phyloP scores from a whole-genome alignment of 2,329 filamentous ascomycete species.

The Proliferodiscus dingleyae region DNA sequence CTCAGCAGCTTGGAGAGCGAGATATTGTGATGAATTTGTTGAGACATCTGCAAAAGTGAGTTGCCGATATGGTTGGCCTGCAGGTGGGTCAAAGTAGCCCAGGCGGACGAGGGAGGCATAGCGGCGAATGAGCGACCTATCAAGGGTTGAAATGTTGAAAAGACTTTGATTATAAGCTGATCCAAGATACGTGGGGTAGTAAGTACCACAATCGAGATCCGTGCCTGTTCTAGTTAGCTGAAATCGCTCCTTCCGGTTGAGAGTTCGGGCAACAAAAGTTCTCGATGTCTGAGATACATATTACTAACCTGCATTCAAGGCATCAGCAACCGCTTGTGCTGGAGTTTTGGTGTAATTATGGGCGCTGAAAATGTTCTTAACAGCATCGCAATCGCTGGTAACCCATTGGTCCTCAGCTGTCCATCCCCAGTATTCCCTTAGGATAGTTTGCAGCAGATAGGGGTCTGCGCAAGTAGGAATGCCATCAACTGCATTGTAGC shows the following conservation, averaged over 20 bases:
- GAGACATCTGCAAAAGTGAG: constrained; percentile 42
- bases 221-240: constrained; percentile 7
- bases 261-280: too few species aligned
- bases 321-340: constrained; percentile 14
- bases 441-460: constrained; percentile 56
- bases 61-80: constrained; percentile 42
- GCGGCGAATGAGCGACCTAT: constrained; percentile 45
- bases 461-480: constrained; percentile 58
- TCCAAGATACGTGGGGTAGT: constrained; percentile 13
- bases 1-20: constrained; percentile 21
- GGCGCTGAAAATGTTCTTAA: constrained; percentile 47
- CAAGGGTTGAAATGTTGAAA: constrained; percentile 42
- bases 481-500: constrained; percentile 61
- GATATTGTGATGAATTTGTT: constrained; percentile 13
- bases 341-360: constrained; percentile 34
- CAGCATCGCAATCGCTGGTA: constrained; percentile 43
- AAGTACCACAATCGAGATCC: constrained; percentile 22
- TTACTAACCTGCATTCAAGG: constrained; percentile 15
- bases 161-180: constrained; percentile 31
- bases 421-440: constrained; percentile 63
- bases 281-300: too few species aligned
- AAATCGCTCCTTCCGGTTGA: too few species aligned
- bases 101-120: constrained; percentile 50
- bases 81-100: constrained; percentile 52
- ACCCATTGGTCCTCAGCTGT: constrained; percentile 56